These are phyloP conservation scores for Hericium alpestre DNA, from an alignment of 768 basidiomycete genomes.

Conservation along the genomic window DNA sequence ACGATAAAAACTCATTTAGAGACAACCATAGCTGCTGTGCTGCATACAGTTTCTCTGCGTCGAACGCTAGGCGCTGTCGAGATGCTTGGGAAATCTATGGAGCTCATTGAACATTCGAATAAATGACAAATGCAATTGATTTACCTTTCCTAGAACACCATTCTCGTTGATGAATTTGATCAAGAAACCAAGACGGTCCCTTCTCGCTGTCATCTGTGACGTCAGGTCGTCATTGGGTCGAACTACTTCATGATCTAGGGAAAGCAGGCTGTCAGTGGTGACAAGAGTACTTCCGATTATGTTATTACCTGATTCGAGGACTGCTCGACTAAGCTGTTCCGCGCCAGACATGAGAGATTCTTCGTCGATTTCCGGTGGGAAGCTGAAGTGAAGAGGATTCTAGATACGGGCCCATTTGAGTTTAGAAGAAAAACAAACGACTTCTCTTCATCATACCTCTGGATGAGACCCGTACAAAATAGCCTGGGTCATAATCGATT, in stretches of 20 bases:
- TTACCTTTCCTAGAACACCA: conserved; percentile 63
- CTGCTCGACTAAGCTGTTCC: conserved; percentile 59
- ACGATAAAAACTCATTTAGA: conserved; percentile 62
- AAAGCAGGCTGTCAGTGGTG: not conserved
- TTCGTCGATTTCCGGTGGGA: conserved; percentile 70
- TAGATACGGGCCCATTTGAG: conserved; percentile 15
- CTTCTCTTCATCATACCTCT: conserved; percentile 29
- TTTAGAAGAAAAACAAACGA: no score
- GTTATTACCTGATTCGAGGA: conserved; percentile 60
- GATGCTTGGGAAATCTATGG: conserved; percentile 70
- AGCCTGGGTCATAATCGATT: conserved; percentile 74
- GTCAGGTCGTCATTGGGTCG: conserved; percentile 70
- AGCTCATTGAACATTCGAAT: not conserved
- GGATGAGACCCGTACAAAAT: conserved; percentile 66
- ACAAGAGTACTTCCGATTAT: not conserved
- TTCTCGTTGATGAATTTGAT: conserved; percentile 86
- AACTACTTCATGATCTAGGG: conserved; percentile 54
- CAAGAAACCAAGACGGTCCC: conserved; percentile 72
- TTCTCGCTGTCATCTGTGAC: conserved; percentile 63
- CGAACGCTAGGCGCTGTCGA: conserved; percentile 62
- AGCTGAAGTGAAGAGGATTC: conserved; percentile 74
- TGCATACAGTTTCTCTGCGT: conserved; percentile 82
- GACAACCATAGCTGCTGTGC: conserved; percentile 73
- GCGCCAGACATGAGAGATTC: conserved; percentile 74
- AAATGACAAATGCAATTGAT: conserved; percentile 3